Evolutionary conservation across 1,284 basidiomycete species (phyloP).

Genomic region (Fereydounia khargensis): DNA sequence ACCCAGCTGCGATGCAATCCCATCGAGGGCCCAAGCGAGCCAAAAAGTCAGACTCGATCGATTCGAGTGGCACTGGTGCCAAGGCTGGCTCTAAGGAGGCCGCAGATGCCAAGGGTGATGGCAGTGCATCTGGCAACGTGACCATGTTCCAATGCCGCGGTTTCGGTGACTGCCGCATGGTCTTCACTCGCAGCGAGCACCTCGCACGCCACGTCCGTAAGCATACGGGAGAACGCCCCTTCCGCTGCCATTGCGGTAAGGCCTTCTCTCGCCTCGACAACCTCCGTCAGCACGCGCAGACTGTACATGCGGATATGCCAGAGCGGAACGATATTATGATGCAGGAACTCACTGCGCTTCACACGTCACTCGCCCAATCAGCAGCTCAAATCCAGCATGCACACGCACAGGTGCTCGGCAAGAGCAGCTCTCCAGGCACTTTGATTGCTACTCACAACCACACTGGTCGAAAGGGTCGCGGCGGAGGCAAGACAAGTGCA

Average conservation of each 20-base stretch:
- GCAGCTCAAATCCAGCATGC: conserved; percentile 47
- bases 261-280: conserved; percentile 95
- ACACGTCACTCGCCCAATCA: conserved; percentile 69
- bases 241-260: conserved; percentile 86
- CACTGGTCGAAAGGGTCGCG: conserved; percentile 19
- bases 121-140: too few relatives aligned
- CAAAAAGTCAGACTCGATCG: too few relatives aligned
- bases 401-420: conserved; percentile 40
- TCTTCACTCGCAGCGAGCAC: conserved; percentile 91
- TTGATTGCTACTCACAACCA: conserved; percentile 33
- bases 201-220: conserved; percentile 92
- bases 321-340: conserved; percentile 88
- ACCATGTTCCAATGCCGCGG: conserved; percentile 94
- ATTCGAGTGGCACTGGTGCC: too few relatives aligned
- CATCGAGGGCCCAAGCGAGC: too few relatives aligned
- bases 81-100: too few relatives aligned
- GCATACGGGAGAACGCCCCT: conserved; percentile 93
- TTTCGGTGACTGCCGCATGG: conserved; percentile 92
- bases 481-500: conserved; percentile 8
- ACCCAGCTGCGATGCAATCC: too few relatives aligned
- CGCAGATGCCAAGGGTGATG: too few relatives aligned
- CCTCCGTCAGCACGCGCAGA: conserved; percentile 90
- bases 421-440: conserved; percentile 28
- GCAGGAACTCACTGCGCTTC: conserved; percentile 78
- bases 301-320: conserved; percentile 82